A percentile compares a stretch with the other conserved stretches of the same genome.
phyloP scores from a whole-genome alignment of 192 early-diverging fungal species.

The Dissophora ornata region DNA sequence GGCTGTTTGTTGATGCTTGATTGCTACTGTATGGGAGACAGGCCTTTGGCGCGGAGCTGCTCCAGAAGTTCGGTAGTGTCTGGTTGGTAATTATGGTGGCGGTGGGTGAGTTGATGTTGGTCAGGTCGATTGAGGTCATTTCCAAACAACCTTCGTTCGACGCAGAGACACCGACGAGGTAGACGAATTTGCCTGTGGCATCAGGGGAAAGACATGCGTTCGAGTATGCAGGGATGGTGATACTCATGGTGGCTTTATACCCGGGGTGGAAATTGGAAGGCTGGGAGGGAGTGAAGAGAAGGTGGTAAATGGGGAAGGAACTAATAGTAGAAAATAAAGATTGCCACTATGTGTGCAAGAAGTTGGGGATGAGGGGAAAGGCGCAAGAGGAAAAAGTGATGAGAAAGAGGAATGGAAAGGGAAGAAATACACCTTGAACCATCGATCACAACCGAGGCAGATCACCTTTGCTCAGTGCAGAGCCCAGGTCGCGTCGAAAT shows the following conservation, averaged over 20 bases:
- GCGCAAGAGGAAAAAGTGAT: too few species aligned
- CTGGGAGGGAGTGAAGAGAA: too few species aligned
- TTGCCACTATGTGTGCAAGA: too few species aligned
- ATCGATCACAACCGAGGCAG: too few species aligned
- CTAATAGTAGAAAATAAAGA: too few species aligned
- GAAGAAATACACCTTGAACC: too few species aligned
- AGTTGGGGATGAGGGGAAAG: too few species aligned
- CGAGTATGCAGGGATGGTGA: slow-evolving; percentile 21
- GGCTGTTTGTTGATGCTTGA: slow-evolving; percentile 1
- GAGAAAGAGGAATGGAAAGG: too few species aligned
- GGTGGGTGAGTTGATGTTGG: slow-evolving; percentile 34
- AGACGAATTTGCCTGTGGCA: slow-evolving; percentile 6
- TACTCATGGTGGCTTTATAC: slow-evolving; percentile 26
- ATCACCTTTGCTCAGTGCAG: too few species aligned
- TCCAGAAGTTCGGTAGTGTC: not conserved
- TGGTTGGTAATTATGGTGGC: slow-evolving; percentile 11
- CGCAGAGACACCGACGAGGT: slow-evolving; percentile 22
- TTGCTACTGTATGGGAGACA: slow-evolving; percentile 28
- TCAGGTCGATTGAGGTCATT: slow-evolving; percentile 11
- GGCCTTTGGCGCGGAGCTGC: slow-evolving; percentile 14
- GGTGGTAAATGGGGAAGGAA: too few species aligned
- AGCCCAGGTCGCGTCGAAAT: too few species aligned
- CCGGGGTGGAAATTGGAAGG: not conserved
- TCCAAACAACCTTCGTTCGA: slow-evolving; percentile 25
- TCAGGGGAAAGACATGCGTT: slow-evolving; percentile 27